phyloP scores from a whole-genome alignment of 176 grass and related monocot species.

The Alopecurus myosuroides region DNA sequence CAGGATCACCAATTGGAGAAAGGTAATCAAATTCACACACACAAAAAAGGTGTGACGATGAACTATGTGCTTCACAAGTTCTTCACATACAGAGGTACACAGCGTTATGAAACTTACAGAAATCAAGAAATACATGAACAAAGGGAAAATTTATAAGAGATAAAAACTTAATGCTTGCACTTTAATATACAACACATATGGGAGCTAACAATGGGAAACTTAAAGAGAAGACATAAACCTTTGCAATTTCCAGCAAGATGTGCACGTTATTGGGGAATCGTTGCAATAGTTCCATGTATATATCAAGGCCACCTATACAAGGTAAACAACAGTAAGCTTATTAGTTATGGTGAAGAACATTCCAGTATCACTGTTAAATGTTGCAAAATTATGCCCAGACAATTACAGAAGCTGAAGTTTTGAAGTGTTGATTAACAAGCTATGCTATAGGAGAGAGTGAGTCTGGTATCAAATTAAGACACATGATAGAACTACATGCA shows the following conservation, averaged over 20 bases:
- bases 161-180: neutral
- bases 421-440: neutral
- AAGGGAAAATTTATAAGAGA: neutral
- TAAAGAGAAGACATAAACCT: slow-evolving; percentile 49
- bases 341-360: slow-evolving; percentile 5
- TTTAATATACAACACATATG: neutral
- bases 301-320: slow-evolving; percentile 84
- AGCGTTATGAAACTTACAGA: neutral
- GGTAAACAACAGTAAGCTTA: neutral
- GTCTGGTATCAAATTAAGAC: neutral
- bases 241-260: slow-evolving; percentile 89
- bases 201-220: neutral
- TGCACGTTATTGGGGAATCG: slow-evolving; percentile 91
- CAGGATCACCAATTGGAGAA: slow-evolving; percentile 2
- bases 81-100: neutral
- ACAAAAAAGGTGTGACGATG: neutral
- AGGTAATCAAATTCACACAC: slow-evolving; percentile 8
- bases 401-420: neutral
- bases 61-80: neutral
- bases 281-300: slow-evolving; percentile 81
- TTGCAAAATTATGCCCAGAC: slow-evolving; percentile 5
- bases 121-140: slow-evolving; percentile 14
- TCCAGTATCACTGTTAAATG: neutral
- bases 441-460: neutral
- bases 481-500: neutral